Conservation (phyloP, 768 basidiomycete species). For the Boletus speciosus region DNA sequence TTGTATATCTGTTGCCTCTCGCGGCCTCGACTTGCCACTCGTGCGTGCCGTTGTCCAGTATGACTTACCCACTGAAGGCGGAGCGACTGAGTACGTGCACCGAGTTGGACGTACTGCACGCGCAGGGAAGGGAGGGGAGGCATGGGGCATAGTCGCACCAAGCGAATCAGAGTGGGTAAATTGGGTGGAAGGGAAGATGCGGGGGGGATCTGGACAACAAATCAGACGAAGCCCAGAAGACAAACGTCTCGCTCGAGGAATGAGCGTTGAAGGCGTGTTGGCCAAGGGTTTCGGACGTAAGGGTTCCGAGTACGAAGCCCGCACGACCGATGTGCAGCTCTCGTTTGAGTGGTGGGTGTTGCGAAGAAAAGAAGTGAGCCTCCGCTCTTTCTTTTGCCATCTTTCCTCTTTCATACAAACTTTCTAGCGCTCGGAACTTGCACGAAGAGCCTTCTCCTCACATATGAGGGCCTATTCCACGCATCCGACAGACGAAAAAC, state of each 20-base stretch:
- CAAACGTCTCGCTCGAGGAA: slow-evolving; percentile 51
- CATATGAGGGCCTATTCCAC: slow-evolving; percentile 97
- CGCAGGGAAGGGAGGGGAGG: slow-evolving; percentile 92
- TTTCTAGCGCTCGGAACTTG: slow-evolving; percentile 66
- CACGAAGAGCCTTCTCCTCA: slow-evolving; percentile 84
- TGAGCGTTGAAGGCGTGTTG: slow-evolving; percentile 68
- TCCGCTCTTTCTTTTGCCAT: neutral
- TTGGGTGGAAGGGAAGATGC: slow-evolving; percentile 87
- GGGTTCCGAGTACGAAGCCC: slow-evolving; percentile 73
- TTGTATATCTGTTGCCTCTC: slow-evolving; percentile 97
- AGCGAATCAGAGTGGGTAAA: slow-evolving; percentile 86
- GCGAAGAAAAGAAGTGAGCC: slow-evolving; percentile 60
- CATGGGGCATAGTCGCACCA: slow-evolving; percentile 89
- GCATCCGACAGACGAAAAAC: slow-evolving; percentile 92
- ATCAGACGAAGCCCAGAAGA: slow-evolving; percentile 29
- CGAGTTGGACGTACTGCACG: slow-evolving; percentile 96
- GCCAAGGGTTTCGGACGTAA: slow-evolving; percentile 83
- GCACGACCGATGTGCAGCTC: slow-evolving; percentile 94
- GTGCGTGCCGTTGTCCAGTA: slow-evolving; percentile 94
- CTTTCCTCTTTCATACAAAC: slow-evolving; percentile 4
- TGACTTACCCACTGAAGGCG: slow-evolving; percentile 96
- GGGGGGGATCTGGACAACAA: slow-evolving; percentile 38
- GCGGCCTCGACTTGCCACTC: slow-evolving; percentile 93
- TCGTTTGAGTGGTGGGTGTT: slow-evolving; percentile 95
- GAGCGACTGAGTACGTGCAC: slow-evolving; percentile 94